Conservation (phyloP, 495 filamentous ascomycete species). For the Tuber borchii region DNA sequence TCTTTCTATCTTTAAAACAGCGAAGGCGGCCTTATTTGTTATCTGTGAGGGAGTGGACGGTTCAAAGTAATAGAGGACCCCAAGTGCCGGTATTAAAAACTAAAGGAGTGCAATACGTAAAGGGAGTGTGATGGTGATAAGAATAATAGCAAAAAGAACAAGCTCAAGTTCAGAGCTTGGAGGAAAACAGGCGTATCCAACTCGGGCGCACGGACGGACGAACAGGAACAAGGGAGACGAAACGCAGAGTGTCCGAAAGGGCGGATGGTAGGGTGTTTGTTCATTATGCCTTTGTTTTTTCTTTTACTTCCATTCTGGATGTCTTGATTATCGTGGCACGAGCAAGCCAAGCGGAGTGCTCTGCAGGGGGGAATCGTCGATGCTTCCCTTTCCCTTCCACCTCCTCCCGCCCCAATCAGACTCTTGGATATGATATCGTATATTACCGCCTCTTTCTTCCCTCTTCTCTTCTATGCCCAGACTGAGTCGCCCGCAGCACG, state of each 20-base stretch:
- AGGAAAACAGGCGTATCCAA: background rate
- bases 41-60: background rate
- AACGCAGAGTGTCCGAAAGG: background rate
- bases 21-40: background rate
- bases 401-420: background rate
- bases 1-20: background rate
- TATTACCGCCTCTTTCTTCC: constrained; percentile 3
- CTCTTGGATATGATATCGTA: constrained; percentile 2
- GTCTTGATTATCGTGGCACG: background rate
- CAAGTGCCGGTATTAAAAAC: background rate
- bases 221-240: background rate
- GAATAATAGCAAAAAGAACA: background rate
- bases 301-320: background rate
- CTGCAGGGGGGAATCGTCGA: background rate
- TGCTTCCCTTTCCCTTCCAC: background rate
- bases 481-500: background rate
- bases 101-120: background rate
- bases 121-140: background rate
- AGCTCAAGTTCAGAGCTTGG: background rate
- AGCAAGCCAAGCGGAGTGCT: background rate
- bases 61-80: background rate
- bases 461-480: background rate
- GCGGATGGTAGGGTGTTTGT: constrained; percentile 1
- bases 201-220: background rate
- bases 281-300: background rate